Evolutionary conservation across 352 stramenopile species (phyloP).

Genomic region (Globisporangium spinosum): DNA sequence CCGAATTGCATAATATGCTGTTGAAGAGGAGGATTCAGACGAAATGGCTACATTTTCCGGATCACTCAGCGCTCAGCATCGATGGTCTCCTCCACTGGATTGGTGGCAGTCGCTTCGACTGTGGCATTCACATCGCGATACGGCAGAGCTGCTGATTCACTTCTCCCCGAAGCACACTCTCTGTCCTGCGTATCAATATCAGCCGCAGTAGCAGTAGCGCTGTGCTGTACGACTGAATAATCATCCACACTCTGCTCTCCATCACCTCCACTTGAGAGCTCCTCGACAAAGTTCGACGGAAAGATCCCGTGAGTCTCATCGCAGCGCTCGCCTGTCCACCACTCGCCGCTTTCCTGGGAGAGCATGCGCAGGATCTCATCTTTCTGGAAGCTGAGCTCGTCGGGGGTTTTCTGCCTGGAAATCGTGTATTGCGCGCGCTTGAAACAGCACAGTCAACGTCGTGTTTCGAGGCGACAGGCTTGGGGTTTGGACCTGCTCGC

Average conservation of each 20-base stretch:
- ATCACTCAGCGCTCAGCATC: not conserved
- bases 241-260: not conserved
- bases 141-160: not conserved
- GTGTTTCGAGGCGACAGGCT: not conserved
- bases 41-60: not conserved
- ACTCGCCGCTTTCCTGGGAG: conserved; percentile 42
- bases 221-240: not conserved
- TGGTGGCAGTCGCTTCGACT: not conserved
- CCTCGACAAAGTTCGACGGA: conserved; percentile 43
- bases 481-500: not conserved
- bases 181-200: not conserved
- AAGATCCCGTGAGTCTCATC: conserved; percentile 61
- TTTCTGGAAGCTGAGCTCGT: conserved; percentile 47
- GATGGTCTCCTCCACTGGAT: not conserved
- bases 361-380: conserved; percentile 58
- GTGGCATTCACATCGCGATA: conserved; percentile 16
- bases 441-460: conserved; percentile 9
- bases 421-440: conserved; percentile 32
- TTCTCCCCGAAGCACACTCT: not conserved
- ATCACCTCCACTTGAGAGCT: not conserved
- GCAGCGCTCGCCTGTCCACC: conserved; percentile 62
- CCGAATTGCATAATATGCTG: not conserved
- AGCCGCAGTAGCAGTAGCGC: not conserved
- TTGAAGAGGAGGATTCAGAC: not conserved
- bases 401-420: conserved; percentile 38